These are phyloP conservation scores for Leccinum insolens DNA, from an alignment of 1,284 basidiomycete genomes.

Conservation along the genomic window DNA sequence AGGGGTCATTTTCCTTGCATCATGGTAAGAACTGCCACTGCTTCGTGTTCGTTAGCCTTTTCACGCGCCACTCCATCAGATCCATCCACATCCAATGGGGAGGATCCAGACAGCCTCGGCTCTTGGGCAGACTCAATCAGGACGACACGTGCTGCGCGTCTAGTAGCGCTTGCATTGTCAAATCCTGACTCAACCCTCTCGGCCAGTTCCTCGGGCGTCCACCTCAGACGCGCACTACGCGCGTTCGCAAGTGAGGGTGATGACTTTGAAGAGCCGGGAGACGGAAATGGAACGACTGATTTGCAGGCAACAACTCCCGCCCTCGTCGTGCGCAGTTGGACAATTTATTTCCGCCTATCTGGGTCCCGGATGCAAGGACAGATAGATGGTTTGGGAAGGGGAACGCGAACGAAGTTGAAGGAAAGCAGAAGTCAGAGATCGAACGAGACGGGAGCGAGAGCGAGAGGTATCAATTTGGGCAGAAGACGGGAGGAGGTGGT, in stretches of 20 bases:
- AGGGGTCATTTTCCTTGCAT: constrained; percentile 35
- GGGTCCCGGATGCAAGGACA: constrained; percentile 87
- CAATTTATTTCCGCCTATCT: constrained; percentile 89
- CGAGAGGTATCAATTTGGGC: constrained; percentile 15
- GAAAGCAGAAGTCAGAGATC: constrained; percentile 15
- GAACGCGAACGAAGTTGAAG: constrained; percentile 10
- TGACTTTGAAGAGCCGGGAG: constrained; percentile 23
- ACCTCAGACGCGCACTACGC: constrained; percentile 70
- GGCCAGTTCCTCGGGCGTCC: constrained; percentile 72
- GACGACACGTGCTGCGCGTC: constrained; percentile 70
- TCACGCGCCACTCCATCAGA: constrained; percentile 6
- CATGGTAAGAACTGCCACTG: constrained; percentile 46
- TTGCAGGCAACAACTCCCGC: constrained; percentile 2
- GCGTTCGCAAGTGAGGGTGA: constrained; percentile 51
- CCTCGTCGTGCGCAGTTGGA: constrained; percentile 51
- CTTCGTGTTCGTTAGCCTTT: not conserved
- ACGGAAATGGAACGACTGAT: constrained; percentile 17
- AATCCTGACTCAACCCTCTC: constrained; percentile 80
- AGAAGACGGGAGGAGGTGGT: constrained; percentile 22
- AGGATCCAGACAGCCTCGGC: constrained; percentile 17
- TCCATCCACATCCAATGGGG: constrained; percentile 2
- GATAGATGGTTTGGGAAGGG: constrained; percentile 48
- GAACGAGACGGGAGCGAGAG: constrained; percentile 9
- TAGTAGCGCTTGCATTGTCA: constrained; percentile 66
- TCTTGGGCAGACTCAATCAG: constrained; percentile 72